Percentiles rank a stretch among this genome's conserved stretches.
These are phyloP conservation scores for Murraya koenigii DNA, from an alignment of 345 rosid genomes.

Conservation along the genomic window DNA sequence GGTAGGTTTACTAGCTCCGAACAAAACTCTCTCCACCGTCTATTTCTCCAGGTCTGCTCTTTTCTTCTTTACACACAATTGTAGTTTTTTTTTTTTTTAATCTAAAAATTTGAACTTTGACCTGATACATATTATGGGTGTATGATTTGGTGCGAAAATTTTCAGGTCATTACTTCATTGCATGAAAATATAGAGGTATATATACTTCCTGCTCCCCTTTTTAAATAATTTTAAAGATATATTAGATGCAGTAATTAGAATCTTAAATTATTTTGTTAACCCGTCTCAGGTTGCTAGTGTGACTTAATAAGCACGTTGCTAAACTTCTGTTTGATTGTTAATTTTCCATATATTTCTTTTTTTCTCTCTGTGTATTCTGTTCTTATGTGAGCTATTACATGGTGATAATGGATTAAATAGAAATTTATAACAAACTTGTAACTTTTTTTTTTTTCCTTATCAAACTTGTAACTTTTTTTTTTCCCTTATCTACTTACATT, in stretches of 20 bases:
- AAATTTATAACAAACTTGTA: neutral
- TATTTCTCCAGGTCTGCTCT: conserved; percentile 51
- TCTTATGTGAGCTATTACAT: neutral
- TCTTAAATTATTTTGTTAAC: neutral
- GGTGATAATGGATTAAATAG: neutral
- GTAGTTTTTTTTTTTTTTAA: neutral
- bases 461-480: neutral
- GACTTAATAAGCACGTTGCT: neutral
- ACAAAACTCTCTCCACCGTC: conserved; percentile 45
- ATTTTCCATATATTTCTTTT: neutral
- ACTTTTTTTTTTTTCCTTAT: neutral
- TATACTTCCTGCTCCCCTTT: neutral
- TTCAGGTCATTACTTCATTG: conserved; percentile 70
- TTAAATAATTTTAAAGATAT: neutral
- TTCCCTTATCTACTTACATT: neutral
- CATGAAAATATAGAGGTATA: conserved; percentile 61
- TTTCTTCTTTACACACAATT: neutral
- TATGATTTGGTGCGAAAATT: conserved; percentile 9
- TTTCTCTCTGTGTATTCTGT: neutral
- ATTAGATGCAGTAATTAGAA: neutral
- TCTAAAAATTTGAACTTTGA: neutral
- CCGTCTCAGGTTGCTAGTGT: neutral
- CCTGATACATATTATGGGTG: neutral
- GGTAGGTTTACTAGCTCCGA: conserved; percentile 43
- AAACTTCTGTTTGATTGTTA: neutral